A percentile compares a stretch with the other conserved stretches of the same genome.
Conservation (phyloP, 2,329 filamentous ascomycete genomes). For the Hymenoscyphus fraxineus region DNA sequence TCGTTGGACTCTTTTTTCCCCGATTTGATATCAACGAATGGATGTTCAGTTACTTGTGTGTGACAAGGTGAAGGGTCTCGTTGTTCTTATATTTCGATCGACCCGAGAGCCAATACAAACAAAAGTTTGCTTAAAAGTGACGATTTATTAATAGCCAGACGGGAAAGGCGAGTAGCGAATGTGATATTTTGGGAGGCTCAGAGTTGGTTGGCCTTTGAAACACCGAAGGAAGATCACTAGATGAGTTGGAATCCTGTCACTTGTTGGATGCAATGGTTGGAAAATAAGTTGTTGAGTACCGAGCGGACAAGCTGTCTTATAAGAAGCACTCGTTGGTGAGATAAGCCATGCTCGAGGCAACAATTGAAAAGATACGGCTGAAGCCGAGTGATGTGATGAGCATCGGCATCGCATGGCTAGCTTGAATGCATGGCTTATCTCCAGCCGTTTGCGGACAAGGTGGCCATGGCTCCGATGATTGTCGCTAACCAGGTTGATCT, state of each 20-base stretch:
- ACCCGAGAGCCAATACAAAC: neutral
- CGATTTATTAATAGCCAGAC: neutral
- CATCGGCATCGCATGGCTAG: neutral
- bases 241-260: neutral
- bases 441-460: constrained; percentile 1
- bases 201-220: constrained; percentile 5
- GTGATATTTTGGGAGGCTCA: neutral
- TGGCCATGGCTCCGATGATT: neutral
- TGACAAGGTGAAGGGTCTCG: neutral
- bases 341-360: neutral
- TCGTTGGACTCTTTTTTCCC: neutral
- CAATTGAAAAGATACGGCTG: neutral
- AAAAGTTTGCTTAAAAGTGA: neutral
- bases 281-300: no score
- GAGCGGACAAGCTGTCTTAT: neutral
- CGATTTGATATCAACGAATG: neutral
- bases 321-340: neutral
- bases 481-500: neutral
- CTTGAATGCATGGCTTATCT: neutral
- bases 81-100: neutral
- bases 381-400: constrained; percentile 1
- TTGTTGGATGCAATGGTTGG: neutral
- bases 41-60: neutral
- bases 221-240: constrained; percentile 3
- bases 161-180: neutral